These are phyloP conservation scores for Aspergillus unguis DNA, from an alignment of 2,329 filamentous ascomycete species.

Conservation along the genomic window DNA sequence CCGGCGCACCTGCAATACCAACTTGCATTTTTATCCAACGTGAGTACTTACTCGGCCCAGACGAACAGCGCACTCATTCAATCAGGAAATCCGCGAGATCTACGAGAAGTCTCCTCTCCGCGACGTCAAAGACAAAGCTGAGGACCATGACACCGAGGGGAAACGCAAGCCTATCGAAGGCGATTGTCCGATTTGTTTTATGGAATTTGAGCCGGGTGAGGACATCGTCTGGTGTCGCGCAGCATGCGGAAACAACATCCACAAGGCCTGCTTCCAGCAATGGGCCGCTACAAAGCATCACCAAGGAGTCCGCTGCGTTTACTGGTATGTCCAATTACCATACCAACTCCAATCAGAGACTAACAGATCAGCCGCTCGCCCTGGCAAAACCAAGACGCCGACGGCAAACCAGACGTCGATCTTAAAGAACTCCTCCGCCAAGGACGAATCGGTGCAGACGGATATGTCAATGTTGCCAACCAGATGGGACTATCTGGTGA, in stretches of 20 bases:
- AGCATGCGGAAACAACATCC: conserved; percentile 62
- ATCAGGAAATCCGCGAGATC: conserved; percentile 54
- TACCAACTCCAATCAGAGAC: not conserved
- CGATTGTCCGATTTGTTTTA: conserved; percentile 63
- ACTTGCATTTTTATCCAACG: conserved; percentile 55
- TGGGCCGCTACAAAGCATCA: conserved; percentile 45
- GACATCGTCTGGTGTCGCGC: conserved; percentile 58
- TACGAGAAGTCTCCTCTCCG: conserved; percentile 53
- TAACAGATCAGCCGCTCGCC: conserved; percentile 34
- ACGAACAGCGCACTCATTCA: not conserved
- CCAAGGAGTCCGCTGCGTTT: conserved; percentile 42
- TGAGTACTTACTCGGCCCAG: conserved; percentile 20
- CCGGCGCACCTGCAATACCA: conserved; percentile 57
- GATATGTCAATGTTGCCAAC: conserved; percentile 46
- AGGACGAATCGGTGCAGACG: conserved; percentile 33
- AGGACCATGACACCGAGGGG: conserved; percentile 36
- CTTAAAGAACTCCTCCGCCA: conserved; percentile 29
- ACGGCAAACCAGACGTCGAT: conserved; percentile 21
- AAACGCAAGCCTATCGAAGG: conserved; percentile 59
- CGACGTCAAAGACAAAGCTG: conserved; percentile 37
- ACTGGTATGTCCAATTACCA: conserved; percentile 37
- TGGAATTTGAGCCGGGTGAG: conserved; percentile 49
- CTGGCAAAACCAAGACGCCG: conserved; percentile 36
- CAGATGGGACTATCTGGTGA: conserved; percentile 40
- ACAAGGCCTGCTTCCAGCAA: conserved; percentile 54